phyloP scores from a whole-genome alignment of 2,329 filamentous ascomycete genomes.

The Fusarium irregulare region DNA sequence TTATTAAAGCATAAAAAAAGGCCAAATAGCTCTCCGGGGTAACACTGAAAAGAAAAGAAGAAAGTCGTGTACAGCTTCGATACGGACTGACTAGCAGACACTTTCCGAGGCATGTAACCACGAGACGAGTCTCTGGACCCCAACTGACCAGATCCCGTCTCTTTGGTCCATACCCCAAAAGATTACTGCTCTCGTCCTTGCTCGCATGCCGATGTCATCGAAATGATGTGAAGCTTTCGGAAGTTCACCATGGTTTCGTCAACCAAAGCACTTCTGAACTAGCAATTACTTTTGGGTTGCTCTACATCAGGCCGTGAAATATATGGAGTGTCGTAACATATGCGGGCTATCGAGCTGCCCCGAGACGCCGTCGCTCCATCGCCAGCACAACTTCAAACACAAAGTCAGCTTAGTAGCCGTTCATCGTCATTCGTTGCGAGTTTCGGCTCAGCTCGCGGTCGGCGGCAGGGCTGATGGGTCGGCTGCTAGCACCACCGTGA shows the following conservation, averaged over 20 bases:
- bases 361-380: conserved; percentile 52
- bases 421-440: conserved; percentile 98
- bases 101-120: conserved; percentile 6
- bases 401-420: conserved; percentile 80
- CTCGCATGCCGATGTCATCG: conserved; percentile 41
- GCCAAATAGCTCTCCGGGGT: conserved; percentile 51
- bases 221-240: conserved; percentile 34
- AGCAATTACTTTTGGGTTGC: conserved; percentile 43
- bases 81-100: conserved; percentile 16
- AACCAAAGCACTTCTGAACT: conserved; percentile 36
- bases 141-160: conserved; percentile 2
- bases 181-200: conserved; percentile 30
- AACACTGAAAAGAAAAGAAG: conserved; percentile 54
- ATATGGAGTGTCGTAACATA: conserved; percentile 49
- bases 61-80: conserved; percentile 46
- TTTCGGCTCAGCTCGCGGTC: conserved; percentile 96
- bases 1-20: conserved; percentile 55
- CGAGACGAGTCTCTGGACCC: conserved; percentile 18
- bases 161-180: conserved; percentile 4
- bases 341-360: conserved; percentile 46
- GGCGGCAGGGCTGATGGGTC: conserved; percentile 94
- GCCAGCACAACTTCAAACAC: conserved; percentile 48
- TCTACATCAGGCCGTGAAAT: conserved; percentile 48
- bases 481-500: conserved; percentile 78
- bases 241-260: conserved; percentile 29